Percentiles rank a stretch among this genome's conserved stretches.
Conservation (phyloP, 2,329 filamentous ascomycete genomes). For the Sporothrix humicola region DNA sequence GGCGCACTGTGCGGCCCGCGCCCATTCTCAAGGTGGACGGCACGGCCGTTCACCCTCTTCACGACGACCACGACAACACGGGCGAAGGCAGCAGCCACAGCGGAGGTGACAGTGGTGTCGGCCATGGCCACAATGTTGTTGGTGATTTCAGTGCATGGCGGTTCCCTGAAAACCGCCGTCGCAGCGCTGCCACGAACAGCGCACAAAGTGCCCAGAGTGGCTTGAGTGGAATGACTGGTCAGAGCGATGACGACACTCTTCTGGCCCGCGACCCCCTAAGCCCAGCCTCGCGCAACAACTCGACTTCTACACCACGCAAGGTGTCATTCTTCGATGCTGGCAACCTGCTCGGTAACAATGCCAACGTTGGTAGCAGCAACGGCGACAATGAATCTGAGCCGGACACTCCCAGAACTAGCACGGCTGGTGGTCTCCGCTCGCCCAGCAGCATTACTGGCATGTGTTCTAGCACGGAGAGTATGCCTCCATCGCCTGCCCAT, state of each 20-base stretch:
- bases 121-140: conserved; percentile 30
- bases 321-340: conserved; percentile 88
- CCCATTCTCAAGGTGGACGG: conserved; percentile 46
- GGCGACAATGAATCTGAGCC: conserved; percentile 44
- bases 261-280: conserved; percentile 48
- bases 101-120: neutral
- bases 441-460: conserved; percentile 34
- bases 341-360: conserved; percentile 70
- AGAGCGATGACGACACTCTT: conserved; percentile 54
- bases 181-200: conserved; percentile 41
- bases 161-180: conserved; percentile 50
- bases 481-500: conserved; percentile 50
- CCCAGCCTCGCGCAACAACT: conserved; percentile 49
- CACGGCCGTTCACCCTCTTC: conserved; percentile 41
- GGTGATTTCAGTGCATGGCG: conserved; percentile 55
- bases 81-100: conserved; percentile 9
- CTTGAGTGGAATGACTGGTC: conserved; percentile 43
- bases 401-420: conserved; percentile 49
- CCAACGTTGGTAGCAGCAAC: conserved; percentile 63
- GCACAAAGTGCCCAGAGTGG: conserved; percentile 44
- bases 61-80: conserved; percentile 34
- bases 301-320: conserved; percentile 56
- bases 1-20: conserved; percentile 11
- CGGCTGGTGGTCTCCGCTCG: conserved; percentile 45
- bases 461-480: conserved; percentile 45